Evolutionary conservation across 208 protist species (phyloP), one percentile per base, ranked within the genome.

Genomic region (Crithidia brevicula): DNA sequence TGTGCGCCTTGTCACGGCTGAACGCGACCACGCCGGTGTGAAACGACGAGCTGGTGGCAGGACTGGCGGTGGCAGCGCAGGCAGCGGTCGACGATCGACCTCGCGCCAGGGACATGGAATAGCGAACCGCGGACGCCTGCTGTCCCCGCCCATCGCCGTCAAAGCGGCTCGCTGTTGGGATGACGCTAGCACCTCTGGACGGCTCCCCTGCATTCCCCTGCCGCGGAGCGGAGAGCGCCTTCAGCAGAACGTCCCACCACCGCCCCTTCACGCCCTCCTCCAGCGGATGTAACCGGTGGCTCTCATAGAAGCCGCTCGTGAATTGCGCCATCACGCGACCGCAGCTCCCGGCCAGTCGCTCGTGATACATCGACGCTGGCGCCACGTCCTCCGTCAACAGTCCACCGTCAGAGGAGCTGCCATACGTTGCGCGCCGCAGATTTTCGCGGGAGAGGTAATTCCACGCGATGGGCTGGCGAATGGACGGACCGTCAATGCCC

Each of bases 401-500:
- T 23, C 45, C 27, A 9, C 7, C 40, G 20, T 20, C 59, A 11
- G 9, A 6, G 11, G 18, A 18, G 36, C 15, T 46, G 72, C 76
- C 42, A 61, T 58, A 22, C 27, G 67, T 62, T 80, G 85, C 42
- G 31, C 57, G 45, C 83, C 74, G 59, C 82, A 85, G 45, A 86
- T 56, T 75, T 31, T 69, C 61, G 11, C 45, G 46, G 6, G 28
- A 30, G 1, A 68, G 46, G 28, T 64, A 75, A 15, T 28, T 33
- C 61, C 61, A 57, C 20, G 52, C 61, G 38, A 75, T 65, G 43
- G 51, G 51, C 4, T 46, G 59, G 42, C 59, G 69, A 23, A 75
- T 75, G 6, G 43, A 36, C 16, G 69, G 59, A 13, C 69, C 28
- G 47, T 75, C 61, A 31, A 72, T 63, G 49, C 47, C 58, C 52